Evolutionary conservation across 306 rosid species (phyloP), one percentile per base, ranked within the genome.

Genomic region (Ziziphus jujuba): DNA sequence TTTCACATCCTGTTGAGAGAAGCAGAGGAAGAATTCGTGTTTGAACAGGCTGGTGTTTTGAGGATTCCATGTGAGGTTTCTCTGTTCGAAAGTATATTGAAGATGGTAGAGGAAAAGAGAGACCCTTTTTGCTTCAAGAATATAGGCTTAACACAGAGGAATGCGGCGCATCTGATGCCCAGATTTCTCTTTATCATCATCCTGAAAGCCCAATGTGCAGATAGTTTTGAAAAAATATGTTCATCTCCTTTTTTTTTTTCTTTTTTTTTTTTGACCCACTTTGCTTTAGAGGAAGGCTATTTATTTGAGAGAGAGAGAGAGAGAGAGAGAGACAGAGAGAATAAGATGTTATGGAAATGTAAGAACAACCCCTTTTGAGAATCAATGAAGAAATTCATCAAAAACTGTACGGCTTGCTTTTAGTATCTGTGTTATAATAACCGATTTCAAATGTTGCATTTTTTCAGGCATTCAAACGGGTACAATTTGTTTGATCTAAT

Each of bases 1-100:
- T 87, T 93, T 52, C 91, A 76, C 59, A 61, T 83, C 35, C 55
- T 93, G 61, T 80, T 93, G 28, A 76, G 96, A 71, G 91, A 93
- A 68, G 96, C 98, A 15, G 98, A 90, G 69, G 98, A 93, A 69
- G 98, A 93, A 69, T 93, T 93, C 2, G 97, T 97, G 67, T 93
- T 93, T 63, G 83, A 88, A 20, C 97, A 90, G 78, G 74, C 83
- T 0, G 98, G 98, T 21, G 90, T 93, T 50, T 81, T 93, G 69
- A 84, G 90, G 77, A 79, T 93, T 62, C 98, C 96, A 16, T 88
- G 98, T 59, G 96, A 88, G 51, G 97, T 93, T 0, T 50, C 75
- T 17, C 79, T 80, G 74, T 93, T 93, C 24, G 87, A 93, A 73
- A 84, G 63, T 61, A 78, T 93, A 59, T 52, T 93, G 87, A 86